Evolutionary conservation across 345 rosid species (phyloP), one percentile per base, ranked within the genome.

Genomic region (Lenwebbia sp.): DNA sequence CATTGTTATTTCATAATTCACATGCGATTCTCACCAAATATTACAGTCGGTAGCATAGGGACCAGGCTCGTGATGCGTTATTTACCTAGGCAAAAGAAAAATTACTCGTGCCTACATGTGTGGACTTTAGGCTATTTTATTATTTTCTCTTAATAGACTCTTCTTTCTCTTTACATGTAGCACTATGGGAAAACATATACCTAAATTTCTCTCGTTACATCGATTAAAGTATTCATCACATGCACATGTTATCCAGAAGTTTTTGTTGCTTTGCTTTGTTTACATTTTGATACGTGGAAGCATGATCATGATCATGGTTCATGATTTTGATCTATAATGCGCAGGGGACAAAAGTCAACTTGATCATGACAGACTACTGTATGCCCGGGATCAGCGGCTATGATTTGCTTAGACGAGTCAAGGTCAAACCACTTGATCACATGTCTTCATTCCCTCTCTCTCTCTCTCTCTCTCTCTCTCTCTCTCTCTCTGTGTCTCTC

Each of bases 361-460:
- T 95, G 91, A 94, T 96, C 87, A 95, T 96, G 90, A 96, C 99
- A 13, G 99, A 96, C 88, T 96, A 91, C 84, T 93, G 94, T 83
- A 96, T 94, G 99, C 99, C 97, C 13, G 98, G 98, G 86, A 96
- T 94, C 92, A 96, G 92, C 82, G 98, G 99, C 83, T 95, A 93
- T 90, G 99, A 95, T 90, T 90, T 96, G 47, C 97, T 96, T 85
- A 94, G 94, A 92, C 92, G 90, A 85, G 87, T 96, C 86, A 95
- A 96, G 97, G 99, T 90, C 84, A 37, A 37, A 25, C 56, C 44
- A 70, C 78, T 70, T 33, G 37, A 70, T 70, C 44, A 70, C 47
- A 10, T 44, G 78, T 70, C 78, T 70, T 70, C 78, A 70, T 10
- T 40, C 44, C 3, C 21, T 60, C 37, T 60, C 37, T 28, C n/a